Conservation (phyloP, 768 basidiomycete genomes). For the Panus rudis region DNA sequence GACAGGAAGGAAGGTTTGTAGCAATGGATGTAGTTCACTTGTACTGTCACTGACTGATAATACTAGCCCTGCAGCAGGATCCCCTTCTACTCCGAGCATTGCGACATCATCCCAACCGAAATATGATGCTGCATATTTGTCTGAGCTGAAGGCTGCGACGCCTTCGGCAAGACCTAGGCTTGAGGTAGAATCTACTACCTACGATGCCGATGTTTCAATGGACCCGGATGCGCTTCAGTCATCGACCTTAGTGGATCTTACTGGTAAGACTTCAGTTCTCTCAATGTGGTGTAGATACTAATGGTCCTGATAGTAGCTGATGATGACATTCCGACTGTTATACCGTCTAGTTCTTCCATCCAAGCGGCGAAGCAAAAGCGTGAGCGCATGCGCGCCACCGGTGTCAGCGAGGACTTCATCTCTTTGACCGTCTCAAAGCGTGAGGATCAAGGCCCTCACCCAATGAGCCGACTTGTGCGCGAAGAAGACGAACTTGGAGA, state of each 20-base stretch:
- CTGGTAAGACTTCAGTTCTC: conserved; percentile 21
- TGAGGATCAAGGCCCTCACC: conserved; percentile 69
- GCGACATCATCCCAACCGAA: conserved; percentile 43
- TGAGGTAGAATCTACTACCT: conserved; percentile 26
- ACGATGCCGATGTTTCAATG: conserved; percentile 45
- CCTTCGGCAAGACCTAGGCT: conserved; percentile 43
- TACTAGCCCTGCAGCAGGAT: conserved; percentile 34
- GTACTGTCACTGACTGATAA: conserved; percentile 18
- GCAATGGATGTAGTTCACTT: neutral
- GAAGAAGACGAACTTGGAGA: conserved; percentile 89
- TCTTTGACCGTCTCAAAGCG: conserved; percentile 63
- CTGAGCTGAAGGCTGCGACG: conserved; percentile 75
- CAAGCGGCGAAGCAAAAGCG: conserved; percentile 69
- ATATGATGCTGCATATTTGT: conserved; percentile 69
- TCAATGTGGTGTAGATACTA: neutral
- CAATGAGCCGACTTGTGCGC: conserved; percentile 71
- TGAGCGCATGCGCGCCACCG: conserved; percentile 50
- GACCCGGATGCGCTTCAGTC: conserved; percentile 31
- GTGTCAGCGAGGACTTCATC: conserved; percentile 63
- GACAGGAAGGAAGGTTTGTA: conserved; percentile 27
- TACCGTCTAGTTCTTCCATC: conserved; percentile 69
- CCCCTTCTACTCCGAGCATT: conserved; percentile 48
- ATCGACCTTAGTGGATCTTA: conserved; percentile 14
- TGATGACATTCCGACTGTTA: conserved; percentile 37
- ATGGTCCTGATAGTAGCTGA: conserved; percentile 8